A percentile compares a stretch with the other conserved stretches of the same genome.
These are phyloP conservation scores for Dysphania ambrosioides DNA, from an alignment of 148 eudicot genomes.

Conservation along the genomic window DNA sequence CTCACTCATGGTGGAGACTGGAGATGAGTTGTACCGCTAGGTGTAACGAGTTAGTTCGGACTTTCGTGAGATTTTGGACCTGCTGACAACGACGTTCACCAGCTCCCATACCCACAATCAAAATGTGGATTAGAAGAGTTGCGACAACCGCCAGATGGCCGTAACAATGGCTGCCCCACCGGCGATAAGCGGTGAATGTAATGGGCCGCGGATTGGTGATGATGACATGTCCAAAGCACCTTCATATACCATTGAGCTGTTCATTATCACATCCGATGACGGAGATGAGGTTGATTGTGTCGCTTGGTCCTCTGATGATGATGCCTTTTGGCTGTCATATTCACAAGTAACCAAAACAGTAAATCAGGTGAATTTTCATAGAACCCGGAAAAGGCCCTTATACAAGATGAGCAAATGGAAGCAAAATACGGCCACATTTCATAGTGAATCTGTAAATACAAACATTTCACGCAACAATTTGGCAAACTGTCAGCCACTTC, in stretches of 20 bases:
- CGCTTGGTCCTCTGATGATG: conserved; percentile 34
- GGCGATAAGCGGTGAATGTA: conserved; percentile 31
- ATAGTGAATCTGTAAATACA: too few species aligned
- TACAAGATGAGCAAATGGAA: too few species aligned
- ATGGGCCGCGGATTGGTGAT: conserved; percentile 36
- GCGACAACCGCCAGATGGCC: conserved; percentile 37
- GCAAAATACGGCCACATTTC: too few species aligned
- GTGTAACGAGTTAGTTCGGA: conserved; percentile 1
- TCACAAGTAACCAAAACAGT: too few species aligned
- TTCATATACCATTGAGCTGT: conserved; percentile 64
- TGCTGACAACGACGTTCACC: not conserved
- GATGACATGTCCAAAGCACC: conserved; percentile 45
- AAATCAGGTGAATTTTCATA: not conserved
- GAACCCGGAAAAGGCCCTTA: not conserved
- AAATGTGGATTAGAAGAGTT: conserved; percentile 24
- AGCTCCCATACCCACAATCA: too few species aligned
- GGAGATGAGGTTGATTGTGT: conserved; percentile 21
- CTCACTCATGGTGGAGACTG: not conserved
- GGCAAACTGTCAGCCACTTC: too few species aligned
- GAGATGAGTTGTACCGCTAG: not conserved
- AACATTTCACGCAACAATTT: too few species aligned
- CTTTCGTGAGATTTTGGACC: not conserved
- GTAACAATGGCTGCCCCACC: conserved; percentile 34
- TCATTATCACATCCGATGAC: conserved; percentile 17
- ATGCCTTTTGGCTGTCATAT: conserved; percentile 52